Conservation (phyloP, 2,329 filamentous ascomycete species). For the Hawksworthiomyces lignivorus region DNA sequence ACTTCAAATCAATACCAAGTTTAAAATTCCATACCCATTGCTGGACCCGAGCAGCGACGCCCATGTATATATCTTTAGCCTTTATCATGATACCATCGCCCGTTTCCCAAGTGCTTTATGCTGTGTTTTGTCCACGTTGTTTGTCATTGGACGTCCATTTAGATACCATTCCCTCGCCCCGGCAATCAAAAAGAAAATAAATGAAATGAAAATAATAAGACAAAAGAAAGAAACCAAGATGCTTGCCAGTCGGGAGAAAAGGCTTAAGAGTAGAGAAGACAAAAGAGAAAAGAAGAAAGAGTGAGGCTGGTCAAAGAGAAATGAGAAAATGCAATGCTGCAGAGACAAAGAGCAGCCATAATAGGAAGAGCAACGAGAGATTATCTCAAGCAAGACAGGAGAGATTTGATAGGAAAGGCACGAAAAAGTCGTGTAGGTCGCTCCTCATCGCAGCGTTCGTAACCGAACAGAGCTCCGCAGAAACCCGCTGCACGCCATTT, state of each 20-base stretch:
- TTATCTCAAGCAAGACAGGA: no score
- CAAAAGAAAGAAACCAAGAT: neutral
- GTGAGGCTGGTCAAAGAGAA: neutral
- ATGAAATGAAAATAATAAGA: neutral
- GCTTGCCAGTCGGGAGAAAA: no score
- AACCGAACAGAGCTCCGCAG: no score
- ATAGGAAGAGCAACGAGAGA: no score
- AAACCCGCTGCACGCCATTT: no score
- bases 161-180: conserved; percentile 5
- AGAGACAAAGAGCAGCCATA: no score
- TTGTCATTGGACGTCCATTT: no score
- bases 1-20: neutral
- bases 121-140: no score
- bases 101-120: neutral
- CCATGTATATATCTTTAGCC: neutral
- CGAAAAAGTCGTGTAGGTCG: no score
- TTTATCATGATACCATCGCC: neutral
- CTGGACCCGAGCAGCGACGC: conserved; percentile 3
- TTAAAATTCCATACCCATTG: conserved; percentile 3
- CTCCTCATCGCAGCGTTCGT: no score
- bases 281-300: neutral
- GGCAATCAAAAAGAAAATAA: conserved; percentile 1
- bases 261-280: neutral
- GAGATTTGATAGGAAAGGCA: no score
- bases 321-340: neutral